Evolutionary conservation across 2,329 filamentous ascomycete species (phyloP).

Genomic region (Arachnomyces sp.): DNA sequence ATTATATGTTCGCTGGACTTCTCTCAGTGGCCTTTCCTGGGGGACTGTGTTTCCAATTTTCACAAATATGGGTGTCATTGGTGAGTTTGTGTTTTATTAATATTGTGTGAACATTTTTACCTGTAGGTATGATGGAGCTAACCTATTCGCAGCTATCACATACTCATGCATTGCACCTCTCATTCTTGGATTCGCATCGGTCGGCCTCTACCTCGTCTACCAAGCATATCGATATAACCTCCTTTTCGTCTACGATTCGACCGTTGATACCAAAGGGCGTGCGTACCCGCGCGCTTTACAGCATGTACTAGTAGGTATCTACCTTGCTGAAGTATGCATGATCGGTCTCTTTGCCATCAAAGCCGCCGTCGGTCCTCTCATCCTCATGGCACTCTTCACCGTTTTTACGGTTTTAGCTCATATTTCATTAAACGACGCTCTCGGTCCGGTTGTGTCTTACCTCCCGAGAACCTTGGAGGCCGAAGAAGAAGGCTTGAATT

Average conservation of each 20-base stretch:
- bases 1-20: constrained; percentile 68
- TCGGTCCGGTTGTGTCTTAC: constrained; percentile 48
- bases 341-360: constrained; percentile 75
- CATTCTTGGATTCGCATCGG: constrained; percentile 70
- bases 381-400: constrained; percentile 70
- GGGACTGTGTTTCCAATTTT: constrained; percentile 70
- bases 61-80: constrained; percentile 77
- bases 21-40: constrained; percentile 70
- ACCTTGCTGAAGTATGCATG: constrained; percentile 74
- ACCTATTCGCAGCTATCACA: constrained; percentile 55
- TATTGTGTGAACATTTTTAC: not conserved
- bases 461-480: constrained; percentile 63
- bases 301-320: constrained; percentile 75
- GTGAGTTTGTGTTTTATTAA: constrained; percentile 39
- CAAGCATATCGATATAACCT: constrained; percentile 85
- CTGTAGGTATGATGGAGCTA: constrained; percentile 2
- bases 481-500: constrained; percentile 41
- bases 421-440: constrained; percentile 43
- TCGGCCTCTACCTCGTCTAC: constrained; percentile 74
- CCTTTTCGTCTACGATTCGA: constrained; percentile 73
- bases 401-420: constrained; percentile 71
- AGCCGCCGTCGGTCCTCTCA: constrained; percentile 54
- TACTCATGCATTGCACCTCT: constrained; percentile 85
- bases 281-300: constrained; percentile 80
- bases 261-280: constrained; percentile 79